Conservation (phyloP, 257 asterid genomes). For the Solanum ossicruentum region DNA sequence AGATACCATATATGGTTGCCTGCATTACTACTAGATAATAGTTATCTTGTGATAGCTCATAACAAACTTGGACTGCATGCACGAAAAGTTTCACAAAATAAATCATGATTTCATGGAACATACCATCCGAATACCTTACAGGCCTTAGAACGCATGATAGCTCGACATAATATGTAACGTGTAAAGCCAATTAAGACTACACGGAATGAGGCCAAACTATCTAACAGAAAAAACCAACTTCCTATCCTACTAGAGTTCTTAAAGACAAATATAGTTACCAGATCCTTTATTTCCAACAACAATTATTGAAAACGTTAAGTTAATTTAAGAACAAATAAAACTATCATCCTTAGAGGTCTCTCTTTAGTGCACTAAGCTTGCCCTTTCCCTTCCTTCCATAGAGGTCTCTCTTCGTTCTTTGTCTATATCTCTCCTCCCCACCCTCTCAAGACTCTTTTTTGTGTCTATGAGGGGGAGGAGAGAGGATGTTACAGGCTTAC, state of each 20-base stretch:
- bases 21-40: not conserved
- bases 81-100: not conserved
- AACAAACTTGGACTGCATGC: not conserved
- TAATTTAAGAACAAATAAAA: not conserved
- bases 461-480: not conserved
- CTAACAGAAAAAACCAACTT: not conserved
- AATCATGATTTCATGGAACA: not conserved
- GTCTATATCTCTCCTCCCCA: not conserved
- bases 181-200: not conserved
- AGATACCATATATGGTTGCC: not conserved
- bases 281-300: not conserved
- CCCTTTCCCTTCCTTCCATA: not conserved
- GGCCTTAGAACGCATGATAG: not conserved
- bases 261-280: not conserved
- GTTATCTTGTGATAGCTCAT: not conserved
- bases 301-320: not conserved
- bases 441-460: not conserved
- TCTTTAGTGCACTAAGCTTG: not conserved
- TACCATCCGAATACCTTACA: not conserved
- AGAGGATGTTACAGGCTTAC: not conserved
- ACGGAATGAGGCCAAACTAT: not conserved
- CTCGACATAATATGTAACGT: not conserved
- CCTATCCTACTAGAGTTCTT: not conserved
- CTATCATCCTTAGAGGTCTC: not conserved
- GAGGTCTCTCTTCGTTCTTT: not conserved